Percentiles rank a stretch among this genome's conserved stretches.
phyloP scores from a whole-genome alignment of 1,139 yeast genomes.

The Sugiyamaella novakii region DNA sequence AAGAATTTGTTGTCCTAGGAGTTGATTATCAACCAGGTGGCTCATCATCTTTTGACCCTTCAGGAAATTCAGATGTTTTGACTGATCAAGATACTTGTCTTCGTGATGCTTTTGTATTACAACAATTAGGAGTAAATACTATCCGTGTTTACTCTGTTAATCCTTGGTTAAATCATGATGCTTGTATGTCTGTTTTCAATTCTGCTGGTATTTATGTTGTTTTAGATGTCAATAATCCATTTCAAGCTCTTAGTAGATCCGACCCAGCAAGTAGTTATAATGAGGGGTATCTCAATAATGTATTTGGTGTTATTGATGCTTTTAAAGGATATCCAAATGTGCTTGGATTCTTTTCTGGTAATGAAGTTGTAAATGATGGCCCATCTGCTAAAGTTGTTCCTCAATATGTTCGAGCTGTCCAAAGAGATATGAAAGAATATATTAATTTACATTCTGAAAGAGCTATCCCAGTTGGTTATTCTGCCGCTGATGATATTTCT shows the following conservation, averaged over 20 bases:
- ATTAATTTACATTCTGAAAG: constrained; percentile 69
- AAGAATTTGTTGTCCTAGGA: constrained; percentile 51
- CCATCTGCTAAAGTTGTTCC: constrained; percentile 61
- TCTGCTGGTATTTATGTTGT: constrained; percentile 88
- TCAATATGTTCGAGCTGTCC: constrained; percentile 80
- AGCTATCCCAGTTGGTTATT: constrained; percentile 85
- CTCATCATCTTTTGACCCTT: constrained; percentile 56
- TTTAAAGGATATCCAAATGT: constrained; percentile 81
- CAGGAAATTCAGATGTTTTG: constrained; percentile 63
- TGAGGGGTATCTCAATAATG: constrained; percentile 65
- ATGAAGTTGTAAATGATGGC: constrained; percentile 85
- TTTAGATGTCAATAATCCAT: constrained; percentile 85
- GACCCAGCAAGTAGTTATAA: constrained; percentile 73
- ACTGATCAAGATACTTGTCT: constrained; percentile 71
- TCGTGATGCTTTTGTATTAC: constrained; percentile 79
- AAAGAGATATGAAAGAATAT: constrained; percentile 87
- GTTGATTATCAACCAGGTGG: constrained; percentile 78
- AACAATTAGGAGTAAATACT: constrained; percentile 70
- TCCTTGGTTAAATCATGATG: constrained; percentile 78
- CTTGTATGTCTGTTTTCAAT: constrained; percentile 82
- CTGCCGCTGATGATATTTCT: constrained; percentile 81
- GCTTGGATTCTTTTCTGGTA: constrained; percentile 91
- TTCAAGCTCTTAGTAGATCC: constrained; percentile 69
- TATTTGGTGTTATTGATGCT: constrained; percentile 79
- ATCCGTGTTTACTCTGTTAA: constrained; percentile 66